Conservation (phyloP, 2,329 filamentous ascomycete genomes). For the Daldinia eschscholtzii region DNA sequence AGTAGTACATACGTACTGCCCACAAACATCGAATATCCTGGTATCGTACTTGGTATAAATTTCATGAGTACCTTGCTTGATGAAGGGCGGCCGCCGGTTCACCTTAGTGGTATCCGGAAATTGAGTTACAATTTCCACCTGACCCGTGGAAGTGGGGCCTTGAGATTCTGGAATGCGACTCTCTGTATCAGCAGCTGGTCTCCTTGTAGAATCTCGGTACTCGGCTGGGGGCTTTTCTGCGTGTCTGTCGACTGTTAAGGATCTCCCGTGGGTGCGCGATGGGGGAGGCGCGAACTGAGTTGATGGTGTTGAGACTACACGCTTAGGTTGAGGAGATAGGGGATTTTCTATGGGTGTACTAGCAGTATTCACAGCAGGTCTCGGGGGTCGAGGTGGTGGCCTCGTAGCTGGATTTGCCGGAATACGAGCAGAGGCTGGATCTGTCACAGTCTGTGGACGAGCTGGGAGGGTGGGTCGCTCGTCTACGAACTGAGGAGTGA, state of each 20-base stretch:
- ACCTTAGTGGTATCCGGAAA: conserved; percentile 88
- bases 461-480: conserved; percentile 65
- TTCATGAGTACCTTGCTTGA: conserved; percentile 78
- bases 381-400: conserved; percentile 61
- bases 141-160: conserved; percentile 51
- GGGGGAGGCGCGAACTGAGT: conserved; percentile 59
- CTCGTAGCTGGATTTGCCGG: conserved; percentile 50
- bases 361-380: conserved; percentile 50
- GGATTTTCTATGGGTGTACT: conserved; percentile 42
- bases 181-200: conserved; percentile 41
- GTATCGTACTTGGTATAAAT: conserved; percentile 90
- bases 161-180: conserved; percentile 37
- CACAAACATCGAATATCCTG: conserved; percentile 87
- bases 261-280: conserved; percentile 60
- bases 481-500: conserved; percentile 58
- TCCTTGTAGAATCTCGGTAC: conserved; percentile 53
- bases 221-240: conserved; percentile 56
- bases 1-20: conserved; percentile 86
- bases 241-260: conserved; percentile 64
- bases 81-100: conserved; percentile 84
- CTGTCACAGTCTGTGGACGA: conserved; percentile 58
- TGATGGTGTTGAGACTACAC: conserved; percentile 62
- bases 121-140: conserved; percentile 67
- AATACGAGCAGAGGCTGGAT: conserved; percentile 50
- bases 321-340: conserved; percentile 52